phyloP scores from a whole-genome alignment of 208 protist species.

The Acanthamoeba culbertsoni region DNA sequence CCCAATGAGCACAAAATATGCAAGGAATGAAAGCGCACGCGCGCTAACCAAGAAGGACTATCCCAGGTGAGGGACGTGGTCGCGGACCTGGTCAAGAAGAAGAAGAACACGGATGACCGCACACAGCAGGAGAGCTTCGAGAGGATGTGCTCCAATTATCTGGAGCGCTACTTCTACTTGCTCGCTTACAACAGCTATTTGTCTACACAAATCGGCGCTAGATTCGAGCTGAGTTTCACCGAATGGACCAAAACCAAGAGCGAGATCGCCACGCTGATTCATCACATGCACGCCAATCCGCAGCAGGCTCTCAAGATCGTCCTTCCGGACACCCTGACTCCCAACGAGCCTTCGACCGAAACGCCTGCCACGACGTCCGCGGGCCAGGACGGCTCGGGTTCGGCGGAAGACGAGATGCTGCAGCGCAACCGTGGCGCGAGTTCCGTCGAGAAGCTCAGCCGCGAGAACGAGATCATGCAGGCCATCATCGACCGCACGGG shows the following conservation, averaged over 20 bases:
- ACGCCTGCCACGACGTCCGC: background rate
- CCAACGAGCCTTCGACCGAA: background rate
- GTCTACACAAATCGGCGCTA: background rate
- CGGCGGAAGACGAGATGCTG: background rate
- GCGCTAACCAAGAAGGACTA: background rate
- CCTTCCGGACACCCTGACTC: background rate
- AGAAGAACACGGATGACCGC: background rate
- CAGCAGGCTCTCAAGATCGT: conserved; percentile 48
- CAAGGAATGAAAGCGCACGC: background rate
- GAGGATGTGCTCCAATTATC: conserved; percentile 47
- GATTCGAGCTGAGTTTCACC: background rate
- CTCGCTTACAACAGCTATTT: conserved; percentile 67
- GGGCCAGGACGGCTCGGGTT: background rate
- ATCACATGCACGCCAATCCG: conserved; percentile 52
- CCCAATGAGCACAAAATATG: background rate
- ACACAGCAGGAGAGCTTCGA: conserved; percentile 30
- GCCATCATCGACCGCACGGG: conserved; percentile 19
- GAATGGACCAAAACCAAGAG: conserved; percentile 54
- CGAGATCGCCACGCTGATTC: conserved; percentile 51
- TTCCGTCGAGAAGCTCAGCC: background rate
- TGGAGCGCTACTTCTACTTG: conserved; percentile 69
- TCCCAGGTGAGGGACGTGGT: conserved; percentile 23
- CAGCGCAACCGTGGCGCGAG: background rate
- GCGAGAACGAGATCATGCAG: background rate
- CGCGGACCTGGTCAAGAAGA: background rate